Evolutionary conservation across 176 grass and related monocot genomes (phyloP), one percentile per base, ranked within the genome.

Genomic region (Alopecurus myosuroides): DNA sequence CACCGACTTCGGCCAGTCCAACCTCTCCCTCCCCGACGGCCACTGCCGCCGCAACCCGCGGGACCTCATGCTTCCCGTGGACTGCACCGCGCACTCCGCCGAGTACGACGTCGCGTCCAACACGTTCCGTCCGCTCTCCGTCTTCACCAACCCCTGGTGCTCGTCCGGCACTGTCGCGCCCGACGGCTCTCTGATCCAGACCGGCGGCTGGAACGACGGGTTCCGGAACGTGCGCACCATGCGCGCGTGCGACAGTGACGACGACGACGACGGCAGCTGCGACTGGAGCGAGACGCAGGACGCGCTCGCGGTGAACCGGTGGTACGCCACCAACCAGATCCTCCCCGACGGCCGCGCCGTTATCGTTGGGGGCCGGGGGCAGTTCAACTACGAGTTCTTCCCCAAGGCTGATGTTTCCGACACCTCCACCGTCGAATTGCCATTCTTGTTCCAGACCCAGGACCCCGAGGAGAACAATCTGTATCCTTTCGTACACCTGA

Each of bases 271-370:
- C n/a, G n/a, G 30, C 5, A 44, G 42, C 49, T 97, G 94, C 73
- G 82, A 97, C 78, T 97, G 94, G 94, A 20, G 45, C 15, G 94
- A 97, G 89, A 78, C 23, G 82, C 86, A 88, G 87, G 83, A 88
- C 34, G 87, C 74, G 45, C 91, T 97, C 23, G 55, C 83, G 1
- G 89, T 39, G 8, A 90, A 81, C 65, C 81, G 87, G 31, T 97
- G 89, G 94, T 97, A 97, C 76, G 91, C 94, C 49, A 97, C 91
- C 70, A 88, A 97, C 81, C 94, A 97, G 70, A 88, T 94, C 86
- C 94, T 97, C 57, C 94, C 94, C 29, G 94, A 97, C 81, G 94
- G 94, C 20, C 82, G 89, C 53, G 82, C 89, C 3, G 61, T 97
- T 79, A 90, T 94, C 77, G 3, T 93, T 55, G 94, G 94, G n/a